Evolutionary conservation across 768 basidiomycete genomes (phyloP).

Genomic region (Leccinum obscurum): DNA sequence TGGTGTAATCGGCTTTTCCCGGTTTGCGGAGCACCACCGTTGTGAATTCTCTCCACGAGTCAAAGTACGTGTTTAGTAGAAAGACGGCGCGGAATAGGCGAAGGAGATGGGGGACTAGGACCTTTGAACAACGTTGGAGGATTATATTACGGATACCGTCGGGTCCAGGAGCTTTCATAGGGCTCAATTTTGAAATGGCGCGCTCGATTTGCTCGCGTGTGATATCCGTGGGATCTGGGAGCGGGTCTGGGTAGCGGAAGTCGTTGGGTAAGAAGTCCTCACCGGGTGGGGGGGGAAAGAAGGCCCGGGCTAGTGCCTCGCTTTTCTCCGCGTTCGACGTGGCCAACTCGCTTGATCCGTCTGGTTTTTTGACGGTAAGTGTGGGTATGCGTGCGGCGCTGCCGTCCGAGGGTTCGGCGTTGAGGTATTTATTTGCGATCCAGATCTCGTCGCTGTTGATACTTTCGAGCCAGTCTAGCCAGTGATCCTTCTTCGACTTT

Average conservation of each 20-base stretch:
- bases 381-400: not conserved
- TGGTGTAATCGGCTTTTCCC: not conserved
- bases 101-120: not conserved
- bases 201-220: not conserved
- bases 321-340: not conserved
- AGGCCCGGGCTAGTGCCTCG: not conserved
- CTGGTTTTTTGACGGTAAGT: not conserved
- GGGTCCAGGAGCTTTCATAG: not conserved
- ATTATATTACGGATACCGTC: not conserved
- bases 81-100: too few species aligned
- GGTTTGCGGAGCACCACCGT: not conserved
- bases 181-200: not conserved
- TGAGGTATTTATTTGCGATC: constrained; percentile 5
- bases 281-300: not conserved
- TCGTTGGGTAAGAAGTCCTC: not conserved
- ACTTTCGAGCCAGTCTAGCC: constrained; percentile 10
- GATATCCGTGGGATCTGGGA: not conserved
- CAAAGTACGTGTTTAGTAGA: too few species aligned
- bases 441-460: not conserved
- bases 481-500: constrained; percentile 6
- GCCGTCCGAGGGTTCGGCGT: not conserved
- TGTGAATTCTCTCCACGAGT: too few species aligned
- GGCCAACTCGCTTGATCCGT: not conserved
- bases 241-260: not conserved
- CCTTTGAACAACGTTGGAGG: not conserved